A percentile compares a stretch with the other conserved stretches of the same genome.
These are phyloP conservation scores for Atkinsonella texensis DNA, from an alignment of 2,329 filamentous ascomycete species.

Conservation along the genomic window DNA sequence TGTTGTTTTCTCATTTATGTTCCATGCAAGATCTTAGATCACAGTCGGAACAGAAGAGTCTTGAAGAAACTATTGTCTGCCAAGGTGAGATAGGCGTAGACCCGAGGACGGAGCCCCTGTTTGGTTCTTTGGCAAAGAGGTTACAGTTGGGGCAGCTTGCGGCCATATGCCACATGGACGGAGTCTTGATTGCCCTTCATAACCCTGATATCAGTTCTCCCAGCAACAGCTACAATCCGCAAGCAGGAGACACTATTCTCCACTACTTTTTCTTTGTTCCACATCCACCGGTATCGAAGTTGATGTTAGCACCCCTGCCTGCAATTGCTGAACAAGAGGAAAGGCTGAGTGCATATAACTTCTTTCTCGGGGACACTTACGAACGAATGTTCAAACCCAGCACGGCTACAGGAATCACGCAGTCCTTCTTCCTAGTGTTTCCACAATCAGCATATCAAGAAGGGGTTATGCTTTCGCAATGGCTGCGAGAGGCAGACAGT, in stretches of 20 bases:
- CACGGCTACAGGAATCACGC: conserved; percentile 8
- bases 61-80: conserved; percentile 7
- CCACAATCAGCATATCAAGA: conserved; percentile 25
- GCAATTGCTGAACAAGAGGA: neutral
- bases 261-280: conserved; percentile 27
- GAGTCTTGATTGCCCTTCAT: conserved; percentile 26
- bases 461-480: conserved; percentile 28
- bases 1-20: conserved; percentile 25
- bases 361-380: conserved; percentile 21
- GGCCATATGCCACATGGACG: conserved; percentile 18
- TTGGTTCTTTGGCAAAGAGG: conserved; percentile 20
- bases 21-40: conserved; percentile 19
- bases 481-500: conserved; percentile 29
- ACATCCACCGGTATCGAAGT: conserved; percentile 7
- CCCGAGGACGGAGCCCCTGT: neutral
- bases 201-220: neutral
- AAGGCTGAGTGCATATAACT: conserved; percentile 13
- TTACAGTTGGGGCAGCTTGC: conserved; percentile 25
- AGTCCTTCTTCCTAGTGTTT: conserved; percentile 37
- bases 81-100: conserved; percentile 11
- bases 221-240: neutral
- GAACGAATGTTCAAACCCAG: conserved; percentile 14
- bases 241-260: conserved; percentile 11
- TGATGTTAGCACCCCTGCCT: conserved; percentile 15
- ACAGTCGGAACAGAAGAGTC: conserved; percentile 2